A percentile compares a stretch with the other conserved stretches of the same genome.
Conservation (phyloP, 2,329 filamentous ascomycete species). For the Paecilomyces variotii region DNA sequence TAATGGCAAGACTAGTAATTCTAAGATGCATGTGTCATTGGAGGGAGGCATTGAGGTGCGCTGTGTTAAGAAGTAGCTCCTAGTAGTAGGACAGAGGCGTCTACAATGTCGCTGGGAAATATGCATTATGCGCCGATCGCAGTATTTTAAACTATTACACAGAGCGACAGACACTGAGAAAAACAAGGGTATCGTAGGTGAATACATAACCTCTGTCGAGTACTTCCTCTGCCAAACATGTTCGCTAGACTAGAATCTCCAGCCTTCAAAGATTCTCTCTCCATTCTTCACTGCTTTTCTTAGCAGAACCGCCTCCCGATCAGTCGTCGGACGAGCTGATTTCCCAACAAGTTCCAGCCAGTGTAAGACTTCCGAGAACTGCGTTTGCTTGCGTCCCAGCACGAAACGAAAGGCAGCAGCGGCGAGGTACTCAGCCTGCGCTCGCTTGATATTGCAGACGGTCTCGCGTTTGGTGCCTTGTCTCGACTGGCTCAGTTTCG, state of each 20-base stretch:
- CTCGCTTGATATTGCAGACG: slow-evolving; percentile 51
- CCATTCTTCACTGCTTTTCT: slow-evolving; percentile 25
- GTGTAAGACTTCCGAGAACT: slow-evolving; percentile 53
- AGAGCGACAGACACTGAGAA: neutral
- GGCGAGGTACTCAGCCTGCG: slow-evolving; percentile 57
- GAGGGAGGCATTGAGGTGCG: too few relatives aligned
- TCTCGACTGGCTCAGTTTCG: slow-evolving; percentile 53
- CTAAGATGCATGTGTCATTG: too few relatives aligned
- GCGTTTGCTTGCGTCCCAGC: slow-evolving; percentile 62
- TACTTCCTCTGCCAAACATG: neutral
- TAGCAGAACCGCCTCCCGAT: slow-evolving; percentile 26
- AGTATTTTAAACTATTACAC: too few relatives aligned
- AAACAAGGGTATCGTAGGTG: neutral
- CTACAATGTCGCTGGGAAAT: too few relatives aligned
- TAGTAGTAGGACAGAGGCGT: too few relatives aligned
- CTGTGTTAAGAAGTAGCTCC: too few relatives aligned
- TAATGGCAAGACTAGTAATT: too few relatives aligned
- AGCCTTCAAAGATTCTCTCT: slow-evolving; percentile 26
- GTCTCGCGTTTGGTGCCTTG: slow-evolving; percentile 25
- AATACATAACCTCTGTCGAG: neutral
- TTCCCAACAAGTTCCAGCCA: slow-evolving; percentile 55
- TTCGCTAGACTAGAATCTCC: slow-evolving; percentile 20
- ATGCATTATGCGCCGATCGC: too few relatives aligned
- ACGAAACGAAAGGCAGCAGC: slow-evolving; percentile 63
- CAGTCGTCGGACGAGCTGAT: slow-evolving; percentile 29